phyloP scores from a whole-genome alignment of 164 flowering plant species.

The Tinospora cordifolia region DNA sequence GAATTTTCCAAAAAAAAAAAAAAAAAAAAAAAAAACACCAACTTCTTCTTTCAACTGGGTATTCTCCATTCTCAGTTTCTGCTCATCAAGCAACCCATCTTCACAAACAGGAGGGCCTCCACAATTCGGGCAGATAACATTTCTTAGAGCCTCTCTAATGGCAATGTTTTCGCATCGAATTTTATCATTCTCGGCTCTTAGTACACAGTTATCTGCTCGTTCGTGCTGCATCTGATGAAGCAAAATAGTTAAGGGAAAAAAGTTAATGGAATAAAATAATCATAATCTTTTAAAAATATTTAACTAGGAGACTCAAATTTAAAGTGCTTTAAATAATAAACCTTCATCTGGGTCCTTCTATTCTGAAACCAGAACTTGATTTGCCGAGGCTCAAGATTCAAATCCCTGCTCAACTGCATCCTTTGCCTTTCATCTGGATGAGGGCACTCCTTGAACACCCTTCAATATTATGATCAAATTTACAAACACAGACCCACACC shows the following conservation, averaged over 20 bases:
- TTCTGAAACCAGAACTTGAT: slow-evolving; percentile 98
- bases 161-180: slow-evolving; percentile 78
- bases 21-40: not conserved
- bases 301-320: not conserved
- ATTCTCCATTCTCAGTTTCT: slow-evolving; percentile 80
- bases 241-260: not conserved
- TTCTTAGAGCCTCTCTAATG: slow-evolving; percentile 74
- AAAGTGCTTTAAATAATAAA: slow-evolving; percentile 4
- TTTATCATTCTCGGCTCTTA: slow-evolving; percentile 78
- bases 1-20: not conserved
- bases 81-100: slow-evolving; percentile 75
- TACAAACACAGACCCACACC: not conserved
- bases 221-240: slow-evolving; percentile 73
- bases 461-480: slow-evolving; percentile 9
- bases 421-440: slow-evolving; percentile 97
- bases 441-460: slow-evolving; percentile 88
- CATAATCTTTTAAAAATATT: not conserved
- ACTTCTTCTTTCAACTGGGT: slow-evolving; percentile 68
- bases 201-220: slow-evolving; percentile 72
- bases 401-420: slow-evolving; percentile 66
- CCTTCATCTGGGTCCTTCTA: slow-evolving; percentile 95
- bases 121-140: slow-evolving; percentile 74
- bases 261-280: not conserved
- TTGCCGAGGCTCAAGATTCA: slow-evolving; percentile 70
- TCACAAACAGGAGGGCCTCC: slow-evolving; percentile 81